Conservation (phyloP, 805 yeast genomes). For the Starmerella apicola region DNA sequence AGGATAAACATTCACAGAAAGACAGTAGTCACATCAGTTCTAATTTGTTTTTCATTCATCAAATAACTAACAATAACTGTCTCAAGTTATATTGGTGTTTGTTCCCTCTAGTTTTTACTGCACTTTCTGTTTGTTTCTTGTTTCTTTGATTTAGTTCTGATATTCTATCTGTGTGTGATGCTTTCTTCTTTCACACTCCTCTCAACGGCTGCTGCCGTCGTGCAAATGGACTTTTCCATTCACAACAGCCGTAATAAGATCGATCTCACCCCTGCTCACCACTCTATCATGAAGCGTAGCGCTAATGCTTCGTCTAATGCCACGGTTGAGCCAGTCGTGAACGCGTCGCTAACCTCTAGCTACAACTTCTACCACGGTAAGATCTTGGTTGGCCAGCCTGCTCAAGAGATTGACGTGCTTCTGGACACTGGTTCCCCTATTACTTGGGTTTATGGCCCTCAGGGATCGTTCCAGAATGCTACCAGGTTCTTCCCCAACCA, state of each 20-base stretch:
- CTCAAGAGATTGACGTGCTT: conserved; percentile 32
- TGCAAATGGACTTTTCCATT: conserved; percentile 9
- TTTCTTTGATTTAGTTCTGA: too few species aligned
- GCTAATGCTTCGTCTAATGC: not conserved
- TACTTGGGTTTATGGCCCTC: conserved; percentile 35
- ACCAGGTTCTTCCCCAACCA: conserved; percentile 22
- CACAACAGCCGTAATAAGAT: conserved; percentile 4
- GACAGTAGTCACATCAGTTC: too few species aligned
- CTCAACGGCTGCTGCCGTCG: conserved; percentile 9
- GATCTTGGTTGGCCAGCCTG: conserved; percentile 33
- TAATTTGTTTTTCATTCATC: too few species aligned
- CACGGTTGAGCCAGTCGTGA: conserved; percentile 14
- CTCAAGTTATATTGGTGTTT: too few species aligned
- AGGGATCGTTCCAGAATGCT: conserved; percentile 23
- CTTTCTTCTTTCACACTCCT: conserved; percentile 6
- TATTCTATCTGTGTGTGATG: too few species aligned
- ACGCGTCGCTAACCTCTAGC: conserved; percentile 20
- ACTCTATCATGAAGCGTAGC: not conserved
- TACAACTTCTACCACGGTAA: conserved; percentile 29
- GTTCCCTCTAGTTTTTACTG: too few species aligned
- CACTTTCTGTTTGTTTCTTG: too few species aligned
- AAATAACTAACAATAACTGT: too few species aligned
- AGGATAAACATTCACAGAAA: too few species aligned
- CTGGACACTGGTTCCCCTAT: conserved; percentile 42
- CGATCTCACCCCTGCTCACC: not conserved